phyloP scores from a whole-genome alignment of 495 filamentous ascomycete genomes.

The Clavariopsis aquatica region DNA sequence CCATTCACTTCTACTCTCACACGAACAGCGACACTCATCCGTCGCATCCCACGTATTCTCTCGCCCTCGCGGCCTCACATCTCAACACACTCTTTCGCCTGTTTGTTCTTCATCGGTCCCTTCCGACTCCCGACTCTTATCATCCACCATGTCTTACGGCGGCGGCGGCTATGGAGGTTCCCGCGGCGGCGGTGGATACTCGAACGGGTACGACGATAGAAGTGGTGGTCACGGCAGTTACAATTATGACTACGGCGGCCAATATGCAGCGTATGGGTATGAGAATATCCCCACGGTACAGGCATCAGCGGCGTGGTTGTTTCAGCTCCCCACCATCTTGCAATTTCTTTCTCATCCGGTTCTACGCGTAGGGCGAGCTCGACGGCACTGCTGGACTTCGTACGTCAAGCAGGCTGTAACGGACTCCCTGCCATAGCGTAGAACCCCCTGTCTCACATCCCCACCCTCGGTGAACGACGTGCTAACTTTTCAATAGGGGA shows the following conservation, averaged over 20 bases:
- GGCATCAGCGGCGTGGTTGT: conserved; percentile 29
- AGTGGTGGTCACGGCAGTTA: conserved; percentile 29
- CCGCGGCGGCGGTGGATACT: conserved; percentile 40
- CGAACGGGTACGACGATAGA: conserved; percentile 37
- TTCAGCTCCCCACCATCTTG: conserved; percentile 25
- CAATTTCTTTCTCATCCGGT: conserved; percentile 25
- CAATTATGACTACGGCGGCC: conserved; percentile 30
- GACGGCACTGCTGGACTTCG: conserved; percentile 15
- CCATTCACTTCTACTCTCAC: conserved; percentile 3
- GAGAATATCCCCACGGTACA: conserved; percentile 24
- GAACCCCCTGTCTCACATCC: conserved; percentile 13
- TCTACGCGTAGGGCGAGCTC: conserved; percentile 25
- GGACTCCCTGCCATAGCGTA: conserved; percentile 27
- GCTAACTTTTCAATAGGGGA: conserved; percentile 25
- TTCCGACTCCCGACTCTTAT: conserved; percentile 18
- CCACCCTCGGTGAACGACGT: not conserved
- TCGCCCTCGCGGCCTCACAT: not conserved
- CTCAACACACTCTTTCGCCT: conserved; percentile 11
- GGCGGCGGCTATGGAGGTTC: conserved; percentile 56
- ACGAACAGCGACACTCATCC: conserved; percentile 11
- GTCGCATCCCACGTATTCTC: conserved; percentile 23
- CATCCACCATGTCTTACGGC: conserved; percentile 67
- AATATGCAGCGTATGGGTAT: conserved; percentile 36
- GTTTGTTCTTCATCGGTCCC: conserved; percentile 34
- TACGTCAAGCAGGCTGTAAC: conserved; percentile 10